Percentiles rank a stretch among this genome's conserved stretches.
These are phyloP conservation scores for Ogataea populi-albae DNA, from an alignment of 805 yeast species.

Conservation along the genomic window DNA sequence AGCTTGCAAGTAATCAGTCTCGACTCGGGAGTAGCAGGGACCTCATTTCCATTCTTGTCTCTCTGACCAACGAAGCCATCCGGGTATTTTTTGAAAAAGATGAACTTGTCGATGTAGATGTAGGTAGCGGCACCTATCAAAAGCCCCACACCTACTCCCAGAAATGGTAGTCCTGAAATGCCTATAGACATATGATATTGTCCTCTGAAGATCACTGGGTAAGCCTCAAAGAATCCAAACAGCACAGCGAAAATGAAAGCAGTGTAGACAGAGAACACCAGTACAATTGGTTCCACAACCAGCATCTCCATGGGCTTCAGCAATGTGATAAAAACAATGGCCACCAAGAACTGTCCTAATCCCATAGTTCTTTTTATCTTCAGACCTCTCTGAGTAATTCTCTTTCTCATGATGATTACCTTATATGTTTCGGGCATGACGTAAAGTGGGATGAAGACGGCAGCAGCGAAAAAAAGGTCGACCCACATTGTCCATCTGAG, in stretches of 20 bases:
- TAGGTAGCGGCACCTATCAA: constrained; percentile 52
- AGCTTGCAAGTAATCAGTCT: constrained; percentile 59
- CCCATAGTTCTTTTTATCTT: constrained; percentile 40
- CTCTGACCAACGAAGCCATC: constrained; percentile 59
- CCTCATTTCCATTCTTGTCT: constrained; percentile 53
- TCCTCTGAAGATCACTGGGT: constrained; percentile 69
- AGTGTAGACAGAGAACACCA: constrained; percentile 63
- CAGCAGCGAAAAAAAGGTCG: constrained; percentile 63
- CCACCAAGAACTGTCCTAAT: constrained; percentile 38
- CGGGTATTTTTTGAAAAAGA: constrained; percentile 53
- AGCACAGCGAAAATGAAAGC: constrained; percentile 76
- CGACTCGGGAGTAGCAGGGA: constrained; percentile 58
- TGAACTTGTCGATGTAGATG: constrained; percentile 44
- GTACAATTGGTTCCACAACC: constrained; percentile 69
- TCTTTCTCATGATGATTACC: constrained; percentile 54
- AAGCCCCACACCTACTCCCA: constrained; percentile 71
- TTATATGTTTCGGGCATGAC: constrained; percentile 70
- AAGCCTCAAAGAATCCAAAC: constrained; percentile 79
- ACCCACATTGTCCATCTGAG: constrained; percentile 77
- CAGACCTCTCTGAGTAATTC: constrained; percentile 62
- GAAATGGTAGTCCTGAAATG: constrained; percentile 63
- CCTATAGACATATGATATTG: constrained; percentile 59
- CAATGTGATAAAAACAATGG: constrained; percentile 48
- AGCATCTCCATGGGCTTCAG: constrained; percentile 68
- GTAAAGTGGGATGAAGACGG: constrained; percentile 43